Base-by-base conservation (phyloP, 768 basidiomycete genomes). In the Trametes punicea region DNA sequence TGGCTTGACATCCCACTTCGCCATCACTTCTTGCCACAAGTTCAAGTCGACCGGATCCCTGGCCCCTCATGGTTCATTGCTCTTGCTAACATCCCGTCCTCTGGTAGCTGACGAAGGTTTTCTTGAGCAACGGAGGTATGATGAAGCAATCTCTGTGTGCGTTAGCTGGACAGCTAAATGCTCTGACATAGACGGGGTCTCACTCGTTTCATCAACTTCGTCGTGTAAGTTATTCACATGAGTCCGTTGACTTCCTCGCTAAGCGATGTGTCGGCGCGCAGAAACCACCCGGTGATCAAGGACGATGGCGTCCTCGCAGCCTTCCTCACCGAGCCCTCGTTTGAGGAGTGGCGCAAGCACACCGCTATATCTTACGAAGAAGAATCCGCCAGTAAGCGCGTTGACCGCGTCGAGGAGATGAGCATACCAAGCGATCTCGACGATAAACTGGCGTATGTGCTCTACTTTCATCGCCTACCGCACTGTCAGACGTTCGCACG, bases 231-330 rank as follows among this genome's bases (percentile, higher is more conserved):
- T 8, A 11, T 40, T 11, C 16, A 48, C 6, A 45, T 36, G 29
- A 29, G 31, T 6, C 38, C 27, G 16, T 54, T 56, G 41, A 51
- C 51, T n/a, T n/a, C 23, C 20, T 3, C 27, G 55, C 13, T 11
- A n/a, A 49, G 9, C 56, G 33, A 59, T 40, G 52, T 44, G 23
- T 40, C 39, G 10, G 10, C 2, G 4, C 50, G 31, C 51, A 88
- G 90, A 53, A 97, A 97, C 62, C 97, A 99, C 64, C 97, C 96
- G 0, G 78, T 95, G 26, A 79, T 98, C 59, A 88, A 86, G 68
- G 88, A 93, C 13, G 94, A 98, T 59, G 92, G 87, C 8, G 74
- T 95, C 7, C 74, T 98, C 13, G 77, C 83, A 7, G 84, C 83
- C 0, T 98, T 98, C 72, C 73, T 98, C 11, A 82, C 84, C 3